Conservation (phyloP, 306 rosid genomes). For the Lathyrus oleraceus region DNA sequence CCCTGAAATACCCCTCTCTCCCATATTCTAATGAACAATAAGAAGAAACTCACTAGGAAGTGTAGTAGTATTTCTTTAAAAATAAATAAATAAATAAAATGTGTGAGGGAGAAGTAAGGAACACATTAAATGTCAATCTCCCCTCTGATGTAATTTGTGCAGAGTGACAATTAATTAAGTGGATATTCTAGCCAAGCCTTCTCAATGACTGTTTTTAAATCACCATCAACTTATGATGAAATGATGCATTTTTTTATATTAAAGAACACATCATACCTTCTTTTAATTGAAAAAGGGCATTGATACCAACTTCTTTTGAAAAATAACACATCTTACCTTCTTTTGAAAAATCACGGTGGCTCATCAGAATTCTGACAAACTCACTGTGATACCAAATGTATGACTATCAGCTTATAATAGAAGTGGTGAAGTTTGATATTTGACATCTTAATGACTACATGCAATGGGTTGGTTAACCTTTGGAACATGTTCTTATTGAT, state of each 20-base stretch:
- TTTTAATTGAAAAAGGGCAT: neutral
- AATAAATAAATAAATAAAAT: neutral
- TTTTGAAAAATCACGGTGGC: too few species aligned
- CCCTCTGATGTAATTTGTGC: conserved; percentile 11
- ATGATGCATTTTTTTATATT: neutral
- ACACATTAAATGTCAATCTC: neutral
- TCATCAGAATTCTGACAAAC: too few species aligned
- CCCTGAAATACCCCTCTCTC: neutral
- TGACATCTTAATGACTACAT: neutral
- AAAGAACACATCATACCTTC: neutral
- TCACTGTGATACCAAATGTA: too few species aligned
- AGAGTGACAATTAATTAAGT: neutral
- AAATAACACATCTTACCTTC: too few species aligned
- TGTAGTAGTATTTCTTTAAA: neutral
- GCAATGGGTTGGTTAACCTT: neutral
- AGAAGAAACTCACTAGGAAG: neutral
- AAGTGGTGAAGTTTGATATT: conserved; percentile 10
- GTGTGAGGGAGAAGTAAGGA: neutral
- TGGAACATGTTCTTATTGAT: neutral
- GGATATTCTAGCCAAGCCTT: conserved; percentile 4
- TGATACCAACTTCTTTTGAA: too few species aligned
- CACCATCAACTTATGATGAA: neutral
- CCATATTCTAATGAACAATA: conserved; percentile 11
- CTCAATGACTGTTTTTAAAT: conserved; percentile 6
- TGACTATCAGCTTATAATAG: neutral